Base-by-base conservation (phyloP, 1,284 basidiomycete species). In the Microbotryum violaceum region DNA sequence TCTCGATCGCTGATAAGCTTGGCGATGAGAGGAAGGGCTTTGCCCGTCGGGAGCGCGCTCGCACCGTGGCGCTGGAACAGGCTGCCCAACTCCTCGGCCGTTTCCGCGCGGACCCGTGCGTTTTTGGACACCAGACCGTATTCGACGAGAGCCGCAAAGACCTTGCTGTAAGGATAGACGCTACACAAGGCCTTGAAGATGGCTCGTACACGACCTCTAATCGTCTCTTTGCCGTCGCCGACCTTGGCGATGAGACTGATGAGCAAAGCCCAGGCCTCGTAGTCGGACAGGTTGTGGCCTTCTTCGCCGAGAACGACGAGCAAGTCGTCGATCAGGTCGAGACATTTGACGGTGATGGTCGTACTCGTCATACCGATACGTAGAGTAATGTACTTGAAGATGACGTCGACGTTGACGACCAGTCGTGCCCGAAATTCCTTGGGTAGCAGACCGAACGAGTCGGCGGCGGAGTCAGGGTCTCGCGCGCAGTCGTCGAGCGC, bases 341-440 rank as follows among this genome's bases (percentile, higher is more conserved):
- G 78, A 72, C 91, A 93, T 74, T 89, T 90, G 54, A 89, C 84
- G 12, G 87, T 82, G 27, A 97, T 79, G 73, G 91, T 96, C 7
- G 94, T 91, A 74, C 96, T 94, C 61, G 93, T 89, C 75, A 96
- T 90, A 67, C 94, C 86, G 48, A 88, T 82, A 66, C 91, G 88
- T 68, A 98, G 82, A 1, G 92, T 93, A 21, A 88, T 83, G 71
- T 98, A 99, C 80, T 97, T 97, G 73, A 98, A 79, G 3, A 90
- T 83, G 44, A 98, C 79, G 74, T 99, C 96, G 52, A 90, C 84
- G 74, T 94, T 97, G 37, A 91, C 89, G 31, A 94, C 72, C 61
- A 90, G 85, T n/a, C 89, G 79, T 33, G 82, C 82, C 70, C 83
- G 81, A 14, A 86, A 75, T 58, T 85, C 82, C 16, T 82, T 82